A percentile compares a stretch with the other conserved stretches of the same genome.
These are phyloP conservation scores for Symmetrospora coprosmae DNA, from an alignment of 768 basidiomycete genomes.

Conservation along the genomic window DNA sequence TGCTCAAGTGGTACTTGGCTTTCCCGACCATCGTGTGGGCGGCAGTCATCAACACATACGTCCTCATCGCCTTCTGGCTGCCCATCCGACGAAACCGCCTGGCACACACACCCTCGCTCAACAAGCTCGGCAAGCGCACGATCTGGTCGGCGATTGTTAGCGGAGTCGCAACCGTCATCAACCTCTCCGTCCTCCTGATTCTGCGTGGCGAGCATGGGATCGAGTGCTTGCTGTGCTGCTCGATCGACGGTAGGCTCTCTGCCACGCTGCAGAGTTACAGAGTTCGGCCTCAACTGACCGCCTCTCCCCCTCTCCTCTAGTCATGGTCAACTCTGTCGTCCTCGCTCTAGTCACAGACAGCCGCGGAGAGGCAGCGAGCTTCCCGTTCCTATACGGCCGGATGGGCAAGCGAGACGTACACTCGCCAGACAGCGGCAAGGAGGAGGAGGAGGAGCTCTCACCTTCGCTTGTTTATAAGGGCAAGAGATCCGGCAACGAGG, in stretches of 20 bases:
- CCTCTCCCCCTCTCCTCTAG: neutral
- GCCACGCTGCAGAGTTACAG: neutral
- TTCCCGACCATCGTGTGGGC: slow-evolving; percentile 14
- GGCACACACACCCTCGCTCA: neutral
- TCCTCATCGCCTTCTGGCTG: neutral
- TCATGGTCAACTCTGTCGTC: slow-evolving; percentile 14
- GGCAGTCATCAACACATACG: slow-evolving; percentile 13
- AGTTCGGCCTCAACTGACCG: neutral
- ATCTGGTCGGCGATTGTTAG: slow-evolving; percentile 6
- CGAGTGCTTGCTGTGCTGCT: slow-evolving; percentile 21
- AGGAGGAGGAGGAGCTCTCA: neutral
- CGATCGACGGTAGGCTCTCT: slow-evolving; percentile 5
- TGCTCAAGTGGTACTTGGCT: slow-evolving; percentile 11
- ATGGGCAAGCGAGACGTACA: neutral
- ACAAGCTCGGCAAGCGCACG: neutral
- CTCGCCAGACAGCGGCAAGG: no score
- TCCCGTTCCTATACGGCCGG: neutral
- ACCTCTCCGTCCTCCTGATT: slow-evolving; percentile 7
- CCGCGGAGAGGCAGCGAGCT: neutral
- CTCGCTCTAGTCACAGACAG: slow-evolving; percentile 9
- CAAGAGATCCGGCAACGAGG: no score
- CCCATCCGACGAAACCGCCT: neutral
- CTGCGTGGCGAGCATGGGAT: slow-evolving; percentile 19
- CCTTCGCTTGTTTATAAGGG: no score
- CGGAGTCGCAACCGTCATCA: slow-evolving; percentile 14